Evolutionary conservation across 2,329 filamentous ascomycete species (phyloP), one percentile per base, ranked within the genome.

Genomic region (Chaetomium sp.): DNA sequence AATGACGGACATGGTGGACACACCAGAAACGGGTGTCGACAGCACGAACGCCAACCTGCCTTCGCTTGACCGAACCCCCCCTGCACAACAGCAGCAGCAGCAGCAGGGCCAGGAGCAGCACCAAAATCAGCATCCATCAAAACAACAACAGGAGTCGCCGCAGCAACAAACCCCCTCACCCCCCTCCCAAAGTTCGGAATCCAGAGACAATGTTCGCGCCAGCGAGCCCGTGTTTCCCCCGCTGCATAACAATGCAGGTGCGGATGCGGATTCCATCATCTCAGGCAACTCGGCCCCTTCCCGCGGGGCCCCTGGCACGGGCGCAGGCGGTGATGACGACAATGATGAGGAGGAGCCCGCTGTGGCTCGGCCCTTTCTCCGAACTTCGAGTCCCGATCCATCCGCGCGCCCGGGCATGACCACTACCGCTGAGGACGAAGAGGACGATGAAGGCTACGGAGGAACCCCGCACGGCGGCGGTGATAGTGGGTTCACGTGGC

Each of bases 291-390:
- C 59, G 19, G 52, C 49, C 6, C 57, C 54, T 37, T 62, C 61
- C 1, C 62, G 65, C 27, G 32, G 49, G n/a, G 59, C 56, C 37
- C 43, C 36, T 33, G 53, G 38, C 34, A 54, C 52, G n/a, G 49
- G 35, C 27, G 49, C 36, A 35, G 58, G 46, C 10, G 54, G 50
- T 6, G 62, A 59, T 36, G 77, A 79, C 58, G 77, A 78, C 52
- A 79, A 82, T 59, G 79, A 81, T 60, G 79, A 81, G 46, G 81
- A 84, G 57, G 81, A 84, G 60, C 76, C 77, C 7, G 77, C 79
- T 1, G 75, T 83, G 38, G 79, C 80, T 32, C 75, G 75, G 56
- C 81, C 82, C 3, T 84, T 84, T 56, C 69, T 79, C 32, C 77
- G 82, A 47, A 79, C 75, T 3, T 75, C 73, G 27, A 84, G 79